Conservation (phyloP, 441 rosid genomes). For the Sinapis alba region DNA sequence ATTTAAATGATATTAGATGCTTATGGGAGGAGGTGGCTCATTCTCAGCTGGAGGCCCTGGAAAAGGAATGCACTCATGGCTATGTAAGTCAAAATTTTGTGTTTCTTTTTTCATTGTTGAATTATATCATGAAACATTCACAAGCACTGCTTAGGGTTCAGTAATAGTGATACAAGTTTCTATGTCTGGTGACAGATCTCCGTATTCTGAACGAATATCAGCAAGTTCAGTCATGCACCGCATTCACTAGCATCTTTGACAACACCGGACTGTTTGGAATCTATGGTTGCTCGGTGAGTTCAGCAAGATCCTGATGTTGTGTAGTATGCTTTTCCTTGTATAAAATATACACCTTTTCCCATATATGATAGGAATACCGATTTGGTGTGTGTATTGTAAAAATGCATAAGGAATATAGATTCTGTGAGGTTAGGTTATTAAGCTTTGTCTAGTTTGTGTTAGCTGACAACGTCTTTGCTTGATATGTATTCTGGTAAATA, state of each 20-base stretch:
- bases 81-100: constrained; percentile 33
- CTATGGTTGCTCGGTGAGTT: neutral
- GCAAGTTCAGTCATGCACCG: constrained; percentile 5
- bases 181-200: constrained; percentile 16
- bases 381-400: neutral
- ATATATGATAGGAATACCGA: neutral
- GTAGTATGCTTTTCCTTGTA: neutral
- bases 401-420: neutral
- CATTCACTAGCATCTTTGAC: constrained; percentile 2
- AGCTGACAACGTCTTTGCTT: neutral
- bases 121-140: neutral
- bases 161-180: constrained; percentile 13
- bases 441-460: neutral
- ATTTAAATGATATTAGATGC: neutral
- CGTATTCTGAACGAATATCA: neutral
- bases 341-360: neutral
- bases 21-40: constrained; percentile 1
- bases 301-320: neutral
- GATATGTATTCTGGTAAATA: constrained; percentile 4
- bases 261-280: constrained; percentile 4
- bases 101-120: neutral
- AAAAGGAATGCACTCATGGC: constrained; percentile 5
- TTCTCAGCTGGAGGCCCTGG: constrained; percentile 7
- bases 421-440: neutral
- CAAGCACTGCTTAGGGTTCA: neutral